Base-by-base conservation (phyloP, 2,329 filamentous ascomycete genomes). In the Penicillium brasilianum region DNA sequence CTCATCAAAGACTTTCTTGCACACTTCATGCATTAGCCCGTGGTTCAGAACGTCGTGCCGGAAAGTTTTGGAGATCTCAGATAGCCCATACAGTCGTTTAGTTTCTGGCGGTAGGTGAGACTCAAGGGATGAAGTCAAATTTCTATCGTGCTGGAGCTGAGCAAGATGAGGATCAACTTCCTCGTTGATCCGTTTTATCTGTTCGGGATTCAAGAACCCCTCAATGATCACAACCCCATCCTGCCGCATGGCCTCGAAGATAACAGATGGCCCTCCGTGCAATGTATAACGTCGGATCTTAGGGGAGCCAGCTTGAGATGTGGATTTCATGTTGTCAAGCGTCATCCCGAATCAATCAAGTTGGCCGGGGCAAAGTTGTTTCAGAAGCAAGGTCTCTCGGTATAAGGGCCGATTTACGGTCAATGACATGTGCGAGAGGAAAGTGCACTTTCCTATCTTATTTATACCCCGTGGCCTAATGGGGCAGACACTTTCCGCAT, bases 131-230 rank as follows among this genome's bases (percentile, higher is more conserved):
- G 36, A 39, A 39, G 9, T 39, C 13, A 46, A 14, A 9, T 14
- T 22, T 14, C 13, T n/a, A 7, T 22, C 13, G 9, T 46, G 18
- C n/a, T 22, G 13, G 28, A 46, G 30, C 36, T 36, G 25, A 32
- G 41, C 43, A 41, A 56, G 34, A 41, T 56, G 30, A 9, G 53
- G 53, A 36, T 56, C 53, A 4, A 37, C 53, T 14, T 56, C 53
- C 3, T 37, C n/a, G 53, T 56, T 56, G 25, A 56, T 34, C 9
- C 32, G 6, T 25, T 5, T 18, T 16, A 56, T 37, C 30, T 48
- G 39, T 20, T 56, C 53, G 13, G 41, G 41, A 5, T 16, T 32
- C 22, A 56, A 37, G 43, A 56, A 56, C n/a, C 43, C 43, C 30
- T 56, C 37, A 7, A 56, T 25, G n/a, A 56, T 56, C 7, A 56